A percentile compares a stretch with the other conserved stretches of the same genome.
Conservation (phyloP, 2,329 filamentous ascomycete genomes). For the Exophiala dermatitidis region DNA sequence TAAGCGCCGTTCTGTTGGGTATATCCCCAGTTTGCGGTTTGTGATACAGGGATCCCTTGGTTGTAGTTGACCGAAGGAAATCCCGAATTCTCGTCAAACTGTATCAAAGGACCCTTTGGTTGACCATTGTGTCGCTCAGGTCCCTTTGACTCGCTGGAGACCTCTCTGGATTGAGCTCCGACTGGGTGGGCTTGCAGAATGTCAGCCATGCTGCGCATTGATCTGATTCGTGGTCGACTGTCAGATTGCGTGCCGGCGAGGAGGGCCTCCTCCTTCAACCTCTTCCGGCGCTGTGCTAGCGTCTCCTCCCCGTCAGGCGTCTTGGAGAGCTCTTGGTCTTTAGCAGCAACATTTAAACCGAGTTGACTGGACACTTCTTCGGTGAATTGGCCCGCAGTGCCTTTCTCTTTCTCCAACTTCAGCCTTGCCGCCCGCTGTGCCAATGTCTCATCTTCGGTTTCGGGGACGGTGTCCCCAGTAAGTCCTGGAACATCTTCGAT, state of each 20-base stretch:
- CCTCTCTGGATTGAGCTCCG: conserved; percentile 22
- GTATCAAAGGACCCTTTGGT: conserved; percentile 1
- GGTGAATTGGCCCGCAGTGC: conserved; percentile 36
- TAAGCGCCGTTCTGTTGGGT: conserved; percentile 12
- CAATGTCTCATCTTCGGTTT: conserved; percentile 40
- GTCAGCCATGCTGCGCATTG: conserved; percentile 42
- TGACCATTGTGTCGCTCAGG: conserved; percentile 1
- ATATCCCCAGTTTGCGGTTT: conserved; percentile 9
- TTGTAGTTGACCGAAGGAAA: not conserved
- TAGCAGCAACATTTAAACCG: conserved; percentile 26
- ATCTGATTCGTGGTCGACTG: conserved; percentile 27
- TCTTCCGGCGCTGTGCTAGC: conserved; percentile 40
- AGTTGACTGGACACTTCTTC: conserved; percentile 39
- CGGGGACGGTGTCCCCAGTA: conserved; percentile 23
- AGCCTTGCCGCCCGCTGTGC: conserved; percentile 40
- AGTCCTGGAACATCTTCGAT: conserved; percentile 29
- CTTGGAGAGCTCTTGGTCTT: conserved; percentile 23
- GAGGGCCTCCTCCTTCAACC: conserved; percentile 38
- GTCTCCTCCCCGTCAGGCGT: conserved; percentile 38
- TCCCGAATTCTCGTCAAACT: not conserved
- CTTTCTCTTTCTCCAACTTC: conserved; percentile 32
- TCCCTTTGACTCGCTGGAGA: conserved; percentile 13
- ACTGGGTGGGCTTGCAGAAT: conserved; percentile 49
- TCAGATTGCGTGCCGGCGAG: conserved; percentile 8
- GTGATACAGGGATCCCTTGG: not conserved